Conservation (phyloP, 2,329 filamentous ascomycete genomes). For the Alternaria triticina region DNA sequence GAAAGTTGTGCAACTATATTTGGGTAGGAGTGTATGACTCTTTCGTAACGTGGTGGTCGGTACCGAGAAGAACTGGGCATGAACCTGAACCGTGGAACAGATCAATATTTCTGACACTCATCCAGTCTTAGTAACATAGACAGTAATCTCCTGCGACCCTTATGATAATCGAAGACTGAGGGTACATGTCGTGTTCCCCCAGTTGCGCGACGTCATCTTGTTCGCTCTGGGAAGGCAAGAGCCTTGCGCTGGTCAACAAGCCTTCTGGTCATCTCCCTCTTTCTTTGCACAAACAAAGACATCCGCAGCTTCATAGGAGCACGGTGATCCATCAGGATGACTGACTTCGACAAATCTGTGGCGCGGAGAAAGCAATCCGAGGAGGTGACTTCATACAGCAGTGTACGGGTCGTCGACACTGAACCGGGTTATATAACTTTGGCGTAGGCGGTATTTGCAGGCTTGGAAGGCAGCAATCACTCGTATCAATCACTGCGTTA, state of each 20-base stretch:
- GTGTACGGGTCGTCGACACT: too few species aligned
- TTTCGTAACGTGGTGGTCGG: background rate
- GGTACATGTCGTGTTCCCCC: background rate
- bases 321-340: too few species aligned
- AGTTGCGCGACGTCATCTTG: background rate
- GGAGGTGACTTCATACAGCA: too few species aligned
- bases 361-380: too few species aligned
- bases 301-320: background rate
- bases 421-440: too few species aligned
- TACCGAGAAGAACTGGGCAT: background rate
- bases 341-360: too few species aligned
- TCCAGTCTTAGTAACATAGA: rapidly evolving
- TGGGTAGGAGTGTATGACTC: background rate
- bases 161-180: background rate
- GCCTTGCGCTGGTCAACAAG: background rate
- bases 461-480: too few species aligned
- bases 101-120: rapidly evolving
- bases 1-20: background rate
- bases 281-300: background rate
- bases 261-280: too few species aligned
- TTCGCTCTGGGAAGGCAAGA: background rate
- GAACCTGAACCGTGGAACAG: background rate
- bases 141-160: background rate
- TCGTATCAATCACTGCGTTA: too few species aligned
- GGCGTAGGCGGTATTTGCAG: too few species aligned